Evolutionary conservation across 306 rosid species (phyloP).

Genomic region (Arachis hypogaea): DNA sequence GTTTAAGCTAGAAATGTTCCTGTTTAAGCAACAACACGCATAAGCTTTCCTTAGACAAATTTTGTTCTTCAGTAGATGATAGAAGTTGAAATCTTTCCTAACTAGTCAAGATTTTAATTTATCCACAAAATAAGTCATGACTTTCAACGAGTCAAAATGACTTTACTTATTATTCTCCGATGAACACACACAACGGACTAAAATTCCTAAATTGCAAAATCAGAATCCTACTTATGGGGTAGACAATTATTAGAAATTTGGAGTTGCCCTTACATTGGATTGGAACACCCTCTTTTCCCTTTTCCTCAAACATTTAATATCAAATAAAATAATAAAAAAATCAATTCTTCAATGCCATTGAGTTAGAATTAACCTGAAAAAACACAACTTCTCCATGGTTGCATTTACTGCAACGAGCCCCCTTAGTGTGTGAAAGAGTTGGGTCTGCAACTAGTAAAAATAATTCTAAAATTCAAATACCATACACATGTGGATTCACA

Average conservation of each 20-base stretch:
- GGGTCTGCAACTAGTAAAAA: no score
- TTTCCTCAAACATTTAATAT: background rate
- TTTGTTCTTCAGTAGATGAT: no score
- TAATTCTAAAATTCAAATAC: background rate
- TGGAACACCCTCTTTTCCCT: background rate
- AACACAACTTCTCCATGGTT: no score
- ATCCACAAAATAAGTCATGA: no score
- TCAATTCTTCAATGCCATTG: no score
- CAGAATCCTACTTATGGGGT: background rate
- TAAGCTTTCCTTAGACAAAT: background rate
- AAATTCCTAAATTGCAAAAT: background rate
- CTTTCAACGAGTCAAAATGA: no score
- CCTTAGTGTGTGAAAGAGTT: no score
- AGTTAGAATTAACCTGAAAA: no score
- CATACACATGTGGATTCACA: background rate
- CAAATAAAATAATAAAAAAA: no score
- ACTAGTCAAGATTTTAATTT: no score
- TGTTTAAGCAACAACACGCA: background rate
- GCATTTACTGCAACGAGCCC: no score
- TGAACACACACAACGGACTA: background rate
- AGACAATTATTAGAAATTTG: background rate
- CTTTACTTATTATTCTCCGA: constrained; percentile 6
- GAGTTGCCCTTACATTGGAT: constrained; percentile 11
- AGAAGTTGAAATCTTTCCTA: no score
- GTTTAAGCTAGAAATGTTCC: background rate